Evolutionary conservation across 257 asterid species (phyloP), one percentile per base, ranked within the genome.

Genomic region (Solanum sitiens): DNA sequence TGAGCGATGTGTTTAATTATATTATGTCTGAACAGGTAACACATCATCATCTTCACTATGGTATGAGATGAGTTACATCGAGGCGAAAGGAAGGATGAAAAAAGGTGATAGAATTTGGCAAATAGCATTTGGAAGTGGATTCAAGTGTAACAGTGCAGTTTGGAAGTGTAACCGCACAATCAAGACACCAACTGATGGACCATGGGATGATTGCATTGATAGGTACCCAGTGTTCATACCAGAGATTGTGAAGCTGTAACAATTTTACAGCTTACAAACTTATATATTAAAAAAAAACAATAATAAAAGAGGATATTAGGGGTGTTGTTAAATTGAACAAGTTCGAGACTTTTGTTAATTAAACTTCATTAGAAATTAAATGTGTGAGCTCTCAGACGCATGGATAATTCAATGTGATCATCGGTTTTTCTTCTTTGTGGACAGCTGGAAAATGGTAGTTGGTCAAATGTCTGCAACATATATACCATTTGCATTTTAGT

Each of bases 71-170:
- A 70, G 93, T 35, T 95, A 95, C 88, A 94, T 94, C 8, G 98
- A 95, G 53, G 91, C 97, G 0, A 95, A 95, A 56, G 99, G 96
- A 85, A 93, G 95, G 95, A 96, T 96, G 98, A 92, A 75, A 89
- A 94, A 89, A 35, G 98, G 98, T 0, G 93, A 94, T 6, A 79
- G 98, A 20, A 92, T 95, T 27, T 95, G 98, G 98, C 98, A 95
- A 88, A 95, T 95, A 5, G 98, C 98, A 1, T 95, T 95, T 27
- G 98, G 98, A 27, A 95, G 98, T 90, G 98, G 98, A 2, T 95
- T 95, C 21, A 95, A 95, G 90, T 95, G 98, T 47, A 95, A 95
- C 91, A 94, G 98, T 75, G 98, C 98, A 1, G 95, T 95, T 13
- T 95, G 98, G 98, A 94, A 94, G 67, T 95, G 98, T 59, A 94